Conservation (phyloP, 208 protist species). For the Leptomonas seymouri region DNA sequence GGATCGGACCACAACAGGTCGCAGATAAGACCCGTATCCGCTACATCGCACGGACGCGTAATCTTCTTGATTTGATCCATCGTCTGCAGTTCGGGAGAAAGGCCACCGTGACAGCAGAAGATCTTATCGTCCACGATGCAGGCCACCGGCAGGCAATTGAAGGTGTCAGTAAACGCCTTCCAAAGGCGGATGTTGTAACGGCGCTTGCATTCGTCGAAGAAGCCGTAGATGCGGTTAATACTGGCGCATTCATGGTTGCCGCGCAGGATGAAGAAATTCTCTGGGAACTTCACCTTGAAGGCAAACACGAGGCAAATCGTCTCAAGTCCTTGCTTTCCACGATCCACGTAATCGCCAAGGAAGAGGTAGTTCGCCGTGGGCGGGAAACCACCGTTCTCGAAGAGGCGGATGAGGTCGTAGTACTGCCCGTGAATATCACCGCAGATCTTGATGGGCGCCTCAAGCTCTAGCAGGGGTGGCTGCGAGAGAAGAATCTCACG, state of each 20-base stretch:
- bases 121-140: conserved; percentile 99
- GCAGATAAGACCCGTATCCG: conserved; percentile 99
- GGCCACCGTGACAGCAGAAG: conserved; percentile 99
- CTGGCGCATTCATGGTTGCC: conserved; percentile 99
- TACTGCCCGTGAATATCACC: conserved; percentile 99
- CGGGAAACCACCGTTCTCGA: conserved; percentile 99
- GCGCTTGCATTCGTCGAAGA: conserved; percentile 99
- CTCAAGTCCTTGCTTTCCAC: conserved; percentile 99
- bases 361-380: conserved; percentile 99
- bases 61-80: conserved; percentile 98
- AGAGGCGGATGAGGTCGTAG: conserved; percentile 99
- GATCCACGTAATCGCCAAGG: conserved; percentile 99
- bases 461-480: conserved; percentile 87
- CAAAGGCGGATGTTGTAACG: conserved; percentile 99
- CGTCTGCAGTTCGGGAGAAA: conserved; percentile 96
- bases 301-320: conserved; percentile 98
- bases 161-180: conserved; percentile 99
- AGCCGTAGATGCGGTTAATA: conserved; percentile 99
- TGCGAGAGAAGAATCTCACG: conserved; percentile 90
- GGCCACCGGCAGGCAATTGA: conserved; percentile 99
- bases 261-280: conserved; percentile 99
- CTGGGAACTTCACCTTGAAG: conserved; percentile 99
- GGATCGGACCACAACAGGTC: conserved; percentile 99
- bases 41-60: conserved; percentile 97
- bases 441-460: conserved; percentile 94